Percentiles rank a stretch among this genome's conserved stretches.
Evolutionary conservation across 2,329 filamentous ascomycete species (phyloP).

Genomic region (Cucurbitaria berberidis): DNA sequence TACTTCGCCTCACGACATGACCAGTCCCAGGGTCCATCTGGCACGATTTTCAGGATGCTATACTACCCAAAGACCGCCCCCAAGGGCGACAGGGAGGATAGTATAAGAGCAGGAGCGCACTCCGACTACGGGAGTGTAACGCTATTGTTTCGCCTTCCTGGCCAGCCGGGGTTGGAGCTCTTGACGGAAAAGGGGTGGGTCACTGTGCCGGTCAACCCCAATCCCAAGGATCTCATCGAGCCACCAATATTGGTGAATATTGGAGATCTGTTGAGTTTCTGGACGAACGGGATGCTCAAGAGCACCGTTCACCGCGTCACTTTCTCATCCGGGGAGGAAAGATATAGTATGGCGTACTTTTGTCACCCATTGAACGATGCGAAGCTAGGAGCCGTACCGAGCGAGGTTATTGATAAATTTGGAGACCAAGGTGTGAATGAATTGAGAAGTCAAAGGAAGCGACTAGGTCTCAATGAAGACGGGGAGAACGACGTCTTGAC

Average conservation of each 20-base stretch:
- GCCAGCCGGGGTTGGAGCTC: slow-evolving; percentile 87
- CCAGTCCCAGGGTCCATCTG: slow-evolving; percentile 55
- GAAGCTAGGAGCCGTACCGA: slow-evolving; percentile 62
- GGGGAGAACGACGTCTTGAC: slow-evolving; percentile 56
- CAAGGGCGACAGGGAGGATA: slow-evolving; percentile 53
- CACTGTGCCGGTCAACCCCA: slow-evolving; percentile 53
- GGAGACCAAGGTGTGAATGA: slow-evolving; percentile 40
- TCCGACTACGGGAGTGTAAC: slow-evolving; percentile 80
- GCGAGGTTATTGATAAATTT: slow-evolving; percentile 54
- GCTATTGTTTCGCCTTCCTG: slow-evolving; percentile 80
- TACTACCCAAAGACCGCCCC: slow-evolving; percentile 50
- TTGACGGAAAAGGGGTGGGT: slow-evolving; percentile 62
- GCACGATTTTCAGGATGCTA: slow-evolving; percentile 62
- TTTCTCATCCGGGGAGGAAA: slow-evolving; percentile 60
- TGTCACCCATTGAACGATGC: slow-evolving; percentile 66
- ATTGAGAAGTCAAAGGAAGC: slow-evolving; percentile 48
- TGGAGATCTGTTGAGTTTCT: slow-evolving; percentile 78
- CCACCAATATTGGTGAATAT: slow-evolving; percentile 65
- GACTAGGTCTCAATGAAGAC: slow-evolving; percentile 51
- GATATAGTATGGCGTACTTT: slow-evolving; percentile 68
- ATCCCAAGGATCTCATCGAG: slow-evolving; percentile 67
- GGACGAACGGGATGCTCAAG: slow-evolving; percentile 87
- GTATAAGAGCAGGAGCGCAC: slow-evolving; percentile 79
- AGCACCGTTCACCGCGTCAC: slow-evolving; percentile 90
- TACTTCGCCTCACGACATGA: slow-evolving; percentile 70